Evolutionary conservation across 306 rosid species (phyloP).

Genomic region (Luffa aegyptiaca): DNA sequence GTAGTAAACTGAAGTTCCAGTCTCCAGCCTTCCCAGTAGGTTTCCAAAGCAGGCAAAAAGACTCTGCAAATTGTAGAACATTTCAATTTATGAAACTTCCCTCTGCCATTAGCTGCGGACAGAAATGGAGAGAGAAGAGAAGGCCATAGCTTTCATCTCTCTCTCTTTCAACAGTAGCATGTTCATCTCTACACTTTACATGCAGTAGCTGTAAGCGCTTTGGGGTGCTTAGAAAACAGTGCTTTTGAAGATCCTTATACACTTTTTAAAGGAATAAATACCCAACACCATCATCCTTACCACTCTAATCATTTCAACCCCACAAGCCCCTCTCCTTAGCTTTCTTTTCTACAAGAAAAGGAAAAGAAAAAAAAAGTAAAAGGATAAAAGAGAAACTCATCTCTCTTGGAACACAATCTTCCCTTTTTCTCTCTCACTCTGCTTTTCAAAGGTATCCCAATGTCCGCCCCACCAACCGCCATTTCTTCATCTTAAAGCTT

Average conservation of each 20-base stretch:
- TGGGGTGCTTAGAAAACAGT: background rate
- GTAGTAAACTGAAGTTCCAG: background rate
- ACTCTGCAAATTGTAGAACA: background rate
- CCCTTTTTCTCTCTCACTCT: slow-evolving; percentile 4
- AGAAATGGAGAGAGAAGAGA: background rate
- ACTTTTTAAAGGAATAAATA: background rate
- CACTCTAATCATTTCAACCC: slow-evolving; percentile 12
- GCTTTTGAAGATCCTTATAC: slow-evolving; percentile 6
- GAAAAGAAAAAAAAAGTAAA: background rate
- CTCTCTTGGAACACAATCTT: background rate
- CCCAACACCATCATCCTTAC: slow-evolving; percentile 3
- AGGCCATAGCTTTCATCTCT: background rate
- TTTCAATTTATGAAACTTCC: background rate
- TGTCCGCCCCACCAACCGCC: slow-evolving; percentile 50
- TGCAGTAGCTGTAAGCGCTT: slow-evolving; percentile 1
- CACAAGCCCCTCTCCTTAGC: background rate
- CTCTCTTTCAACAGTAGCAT: background rate
- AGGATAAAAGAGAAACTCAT: background rate
- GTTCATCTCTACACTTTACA: slow-evolving; percentile 6
- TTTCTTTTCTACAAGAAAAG: background rate
- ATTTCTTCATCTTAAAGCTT: slow-evolving; percentile 50
- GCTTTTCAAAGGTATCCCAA: slow-evolving; percentile 48
- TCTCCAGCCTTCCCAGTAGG: background rate
- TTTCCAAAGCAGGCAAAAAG: background rate
- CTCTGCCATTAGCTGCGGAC: background rate